These are phyloP conservation scores for Penicillium sp. DNA, from an alignment of 2,329 filamentous ascomycete genomes.

Conservation along the genomic window DNA sequence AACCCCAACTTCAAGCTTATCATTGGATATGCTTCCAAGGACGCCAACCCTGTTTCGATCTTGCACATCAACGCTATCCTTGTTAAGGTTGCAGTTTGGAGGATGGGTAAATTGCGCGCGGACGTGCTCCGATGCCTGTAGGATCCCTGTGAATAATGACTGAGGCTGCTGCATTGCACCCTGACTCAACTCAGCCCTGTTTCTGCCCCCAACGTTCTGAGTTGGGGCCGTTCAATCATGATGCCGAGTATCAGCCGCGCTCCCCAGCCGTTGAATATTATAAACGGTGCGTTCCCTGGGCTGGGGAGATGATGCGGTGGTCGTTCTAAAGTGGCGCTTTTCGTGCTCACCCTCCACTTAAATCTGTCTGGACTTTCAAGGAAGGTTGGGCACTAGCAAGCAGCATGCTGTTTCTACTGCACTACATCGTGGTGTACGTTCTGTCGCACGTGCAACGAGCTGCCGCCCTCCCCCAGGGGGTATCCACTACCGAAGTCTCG, in stretches of 20 bases:
- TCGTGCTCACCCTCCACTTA: neutral
- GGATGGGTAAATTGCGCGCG: neutral
- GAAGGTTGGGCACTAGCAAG: neutral
- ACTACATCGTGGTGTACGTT: neutral
- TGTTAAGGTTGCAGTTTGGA: neutral
- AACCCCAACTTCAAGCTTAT: neutral
- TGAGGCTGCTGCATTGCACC: neutral
- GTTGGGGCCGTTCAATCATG: neutral
- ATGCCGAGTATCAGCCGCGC: neutral
- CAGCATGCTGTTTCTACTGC: conserved; percentile 1
- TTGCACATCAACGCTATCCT: neutral
- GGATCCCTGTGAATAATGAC: neutral
- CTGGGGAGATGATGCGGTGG: neutral
- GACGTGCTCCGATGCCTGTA: neutral
- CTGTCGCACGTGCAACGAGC: neutral
- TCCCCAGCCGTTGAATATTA: neutral
- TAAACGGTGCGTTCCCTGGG: neutral
- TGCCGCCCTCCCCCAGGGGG: conserved; percentile 13
- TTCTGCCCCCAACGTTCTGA: neutral
- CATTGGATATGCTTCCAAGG: neutral
- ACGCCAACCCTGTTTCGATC: neutral
- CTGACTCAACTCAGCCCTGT: neutral
- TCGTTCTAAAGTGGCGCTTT: neutral
- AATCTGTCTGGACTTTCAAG: neutral
- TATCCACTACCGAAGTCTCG: neutral